Evolutionary conservation across 2,329 filamentous ascomycete genomes (phyloP).

Genomic region (Talaromyces marneffei): DNA sequence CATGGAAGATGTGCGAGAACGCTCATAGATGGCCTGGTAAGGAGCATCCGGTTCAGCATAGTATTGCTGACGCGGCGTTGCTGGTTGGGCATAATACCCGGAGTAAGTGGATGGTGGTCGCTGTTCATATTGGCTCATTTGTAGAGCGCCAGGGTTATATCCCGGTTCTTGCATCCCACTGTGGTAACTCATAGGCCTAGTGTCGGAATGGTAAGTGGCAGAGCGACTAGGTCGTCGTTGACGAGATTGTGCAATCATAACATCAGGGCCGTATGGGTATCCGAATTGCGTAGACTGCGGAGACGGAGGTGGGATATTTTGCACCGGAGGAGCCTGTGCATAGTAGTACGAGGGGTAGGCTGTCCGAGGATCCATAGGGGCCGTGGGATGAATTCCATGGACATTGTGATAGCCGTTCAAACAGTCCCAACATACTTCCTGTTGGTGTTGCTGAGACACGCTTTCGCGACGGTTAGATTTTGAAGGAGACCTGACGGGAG

Average conservation of each 20-base stretch:
- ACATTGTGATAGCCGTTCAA: conserved; percentile 25
- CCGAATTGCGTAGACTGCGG: conserved; percentile 27
- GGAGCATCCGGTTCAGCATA: conserved; percentile 25
- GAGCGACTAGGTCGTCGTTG: conserved; percentile 27
- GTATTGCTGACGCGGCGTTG: conserved; percentile 22
- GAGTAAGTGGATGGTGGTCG: conserved; percentile 35
- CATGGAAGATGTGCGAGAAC: conserved; percentile 28
- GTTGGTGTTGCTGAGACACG: conserved; percentile 25
- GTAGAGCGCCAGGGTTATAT: conserved; percentile 22
- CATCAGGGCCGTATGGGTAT: conserved; percentile 26
- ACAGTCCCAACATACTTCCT: conserved; percentile 30
- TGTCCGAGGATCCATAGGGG: conserved; percentile 29
- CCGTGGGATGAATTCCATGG: conserved; percentile 22
- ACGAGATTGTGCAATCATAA: conserved; percentile 26
- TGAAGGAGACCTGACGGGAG: conserved; percentile 29
- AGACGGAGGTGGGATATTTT: conserved; percentile 24
- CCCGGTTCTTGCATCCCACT: conserved; percentile 29
- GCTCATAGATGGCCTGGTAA: conserved; percentile 22
- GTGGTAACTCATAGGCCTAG: conserved; percentile 35
- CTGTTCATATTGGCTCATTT: conserved; percentile 28
- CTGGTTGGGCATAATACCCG: conserved; percentile 32
- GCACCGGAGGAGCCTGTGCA: conserved; percentile 21
- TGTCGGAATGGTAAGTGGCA: conserved; percentile 31
- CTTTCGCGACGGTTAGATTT: conserved; percentile 31
- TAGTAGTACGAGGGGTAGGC: conserved; percentile 26